Evolutionary conservation across 2,329 filamentous ascomycete genomes (phyloP), one percentile per base, ranked within the genome.

Genomic region (Colletotrichum acutatum): DNA sequence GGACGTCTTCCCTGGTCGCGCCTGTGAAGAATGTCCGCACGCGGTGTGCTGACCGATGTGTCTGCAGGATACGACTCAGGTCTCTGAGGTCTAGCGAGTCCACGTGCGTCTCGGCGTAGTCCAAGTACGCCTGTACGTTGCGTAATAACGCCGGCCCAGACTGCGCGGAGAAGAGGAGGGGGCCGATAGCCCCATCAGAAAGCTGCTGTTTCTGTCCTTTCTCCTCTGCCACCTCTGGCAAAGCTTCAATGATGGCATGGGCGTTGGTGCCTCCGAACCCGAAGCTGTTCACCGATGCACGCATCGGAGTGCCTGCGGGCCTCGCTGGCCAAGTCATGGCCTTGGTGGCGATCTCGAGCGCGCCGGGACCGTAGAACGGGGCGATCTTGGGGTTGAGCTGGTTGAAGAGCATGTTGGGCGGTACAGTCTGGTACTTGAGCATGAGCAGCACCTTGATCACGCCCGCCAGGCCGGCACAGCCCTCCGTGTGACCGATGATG

Each of bases 201-300:
- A 37, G 34, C 34, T 37, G 34, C 11, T 16, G 12, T 37, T 16
- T 37, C 34, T 37, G 12, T 37, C 5, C 34, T 16, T 14, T 12
- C 11, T 5, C 34, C 34, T 37, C 34, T 37, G 34, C 34, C 14
- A 37, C 34, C 14, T 16, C 34, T 37, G 34, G 34, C 34, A 37
- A 37, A 37, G 34, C 34, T 37, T 37, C 34, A 16, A 37, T 37
- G 11, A 37, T 37, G 34, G 34, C 34, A 5, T 37, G 34, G 34
- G 81, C 82, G 70, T 86, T 86, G 16, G 82, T 82, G 56, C 85
- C 85, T 12, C 85, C 84, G 37, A 83, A 86, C 2, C 85, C 85
- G 67, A 86, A 86, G 11, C 80, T 83, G 54, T 66, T 67, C 16
- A 67, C 64, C 16, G 54, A 46, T 3, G 58, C 66, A 5, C 66